Evolutionary conservation across 495 filamentous ascomycete genomes (phyloP).

Genomic region (Oleoguttula mirabilis): DNA sequence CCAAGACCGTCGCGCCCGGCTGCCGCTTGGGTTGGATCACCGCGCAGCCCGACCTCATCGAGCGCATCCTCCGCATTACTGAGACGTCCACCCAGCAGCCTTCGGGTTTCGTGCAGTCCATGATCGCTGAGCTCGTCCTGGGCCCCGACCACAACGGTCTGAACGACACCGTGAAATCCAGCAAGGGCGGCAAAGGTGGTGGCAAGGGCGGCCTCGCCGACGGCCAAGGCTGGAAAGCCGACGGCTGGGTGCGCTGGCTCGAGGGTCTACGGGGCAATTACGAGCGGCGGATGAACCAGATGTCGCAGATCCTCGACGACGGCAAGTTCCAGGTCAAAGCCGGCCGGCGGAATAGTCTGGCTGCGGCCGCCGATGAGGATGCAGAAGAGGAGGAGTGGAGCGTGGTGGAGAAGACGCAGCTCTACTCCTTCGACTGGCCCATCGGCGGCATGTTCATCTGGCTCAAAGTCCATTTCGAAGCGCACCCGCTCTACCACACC

Average conservation of each 20-base stretch:
- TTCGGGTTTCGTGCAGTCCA: slow-evolving; percentile 72
- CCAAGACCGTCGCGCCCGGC: slow-evolving; percentile 35
- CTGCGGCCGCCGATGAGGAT: slow-evolving; percentile 31
- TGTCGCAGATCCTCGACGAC: slow-evolving; percentile 58
- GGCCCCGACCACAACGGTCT: slow-evolving; percentile 35
- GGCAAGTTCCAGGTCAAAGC: slow-evolving; percentile 47
- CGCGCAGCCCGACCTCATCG: slow-evolving; percentile 57
- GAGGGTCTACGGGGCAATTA: slow-evolving; percentile 69
- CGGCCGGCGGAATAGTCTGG: slow-evolving; percentile 27
- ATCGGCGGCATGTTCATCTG: slow-evolving; percentile 86
- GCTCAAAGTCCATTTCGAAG: slow-evolving; percentile 54
- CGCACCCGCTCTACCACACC: slow-evolving; percentile 48
- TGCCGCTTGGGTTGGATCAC: slow-evolving; percentile 38
- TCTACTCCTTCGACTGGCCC: slow-evolving; percentile 66
- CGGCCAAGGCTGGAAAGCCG: slow-evolving; percentile 58
- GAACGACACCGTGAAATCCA: slow-evolving; percentile 25
- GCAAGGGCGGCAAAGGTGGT: slow-evolving; percentile 22
- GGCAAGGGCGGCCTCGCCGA: slow-evolving; percentile 33
- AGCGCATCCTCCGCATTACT: slow-evolving; percentile 59
- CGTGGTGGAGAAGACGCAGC: slow-evolving; percentile 53
- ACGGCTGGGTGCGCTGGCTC: slow-evolving; percentile 84
- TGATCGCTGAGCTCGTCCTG: slow-evolving; percentile 67
- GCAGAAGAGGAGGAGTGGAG: slow-evolving; percentile 45
- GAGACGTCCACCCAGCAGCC: slow-evolving; percentile 72
- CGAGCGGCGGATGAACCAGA: slow-evolving; percentile 65